Evolutionary conservation across 140 eudicot genomes (phyloP), one percentile per base, ranked within the genome.

Genomic region (Cichorium intybus): DNA sequence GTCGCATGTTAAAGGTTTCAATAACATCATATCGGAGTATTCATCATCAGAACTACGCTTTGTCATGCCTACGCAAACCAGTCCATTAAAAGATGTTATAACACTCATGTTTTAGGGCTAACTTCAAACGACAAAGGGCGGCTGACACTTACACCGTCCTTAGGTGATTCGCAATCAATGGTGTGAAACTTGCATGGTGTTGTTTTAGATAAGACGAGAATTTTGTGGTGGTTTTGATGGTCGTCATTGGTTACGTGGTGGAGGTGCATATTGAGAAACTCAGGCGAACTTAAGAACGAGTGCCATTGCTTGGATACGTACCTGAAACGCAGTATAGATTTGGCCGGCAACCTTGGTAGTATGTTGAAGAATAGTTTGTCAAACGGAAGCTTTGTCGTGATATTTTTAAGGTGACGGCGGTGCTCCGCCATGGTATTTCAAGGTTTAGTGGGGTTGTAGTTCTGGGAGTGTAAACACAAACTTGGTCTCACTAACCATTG

Each of bases 271-370:
- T 47, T 18, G 11, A 39, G 6, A 48, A 63, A 27, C 29, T 11
- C 15, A 3, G 34, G 34, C 8, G 54, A 1, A 0, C 1, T 39
- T 61, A 61, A n/a, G 67, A 39, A 20, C 5, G 37, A 39, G 15
- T 24, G 47, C 67, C 67, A 61, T 61, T 41, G 67, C 28, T 41
- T 61, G n/a, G 53, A 61, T 24, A 61, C 53, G 14, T n/a, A 37
- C 39, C 2, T 15, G 15, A 39, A 22, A 41, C 54, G 54, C 6
- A 7, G 1, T 22, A 61, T 3, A n/a, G 34, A 39, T 15, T 43
- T 61, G 21, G 51, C 7, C 34, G 68, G 54, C 6, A 61, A 7
- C 54, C 37, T 23, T 41, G 68, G 22, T 39, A 61, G 35, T 6
- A 61, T 35, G 21, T 61, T 21, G 17, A 22, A 41, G 23, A 61